These are phyloP conservation scores for Sugiyamaella xylanicola DNA, from an alignment of 1,139 yeast genomes.

Conservation along the genomic window DNA sequence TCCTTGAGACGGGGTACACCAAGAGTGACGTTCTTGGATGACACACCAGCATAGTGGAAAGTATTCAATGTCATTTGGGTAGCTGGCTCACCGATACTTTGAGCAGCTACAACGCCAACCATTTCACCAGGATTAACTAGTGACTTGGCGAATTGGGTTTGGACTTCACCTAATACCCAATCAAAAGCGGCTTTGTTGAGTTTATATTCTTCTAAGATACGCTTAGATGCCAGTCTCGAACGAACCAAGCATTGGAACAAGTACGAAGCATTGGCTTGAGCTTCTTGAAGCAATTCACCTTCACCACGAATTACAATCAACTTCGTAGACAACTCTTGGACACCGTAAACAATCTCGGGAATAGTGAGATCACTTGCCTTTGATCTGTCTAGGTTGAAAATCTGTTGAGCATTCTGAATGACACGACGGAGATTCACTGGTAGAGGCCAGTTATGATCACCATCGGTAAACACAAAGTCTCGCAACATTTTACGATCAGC, in stretches of 20 bases:
- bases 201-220: constrained; percentile 89
- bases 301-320: constrained; percentile 83
- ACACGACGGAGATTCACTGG: constrained; percentile 98
- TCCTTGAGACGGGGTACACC: constrained; percentile 99
- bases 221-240: constrained; percentile 86
- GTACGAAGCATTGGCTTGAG: constrained; percentile 89
- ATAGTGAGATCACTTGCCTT: constrained; percentile 89
- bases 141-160: constrained; percentile 88
- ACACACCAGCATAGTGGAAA: constrained; percentile 99
- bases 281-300: constrained; percentile 71
- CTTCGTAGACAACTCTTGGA: constrained; percentile 66
- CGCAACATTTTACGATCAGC: constrained; percentile 81
- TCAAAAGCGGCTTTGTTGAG: constrained; percentile 84
- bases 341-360: constrained; percentile 74
- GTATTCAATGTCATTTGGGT: constrained; percentile 99
- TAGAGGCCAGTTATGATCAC: constrained; percentile 96
- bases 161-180: constrained; percentile 95
- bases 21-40: constrained; percentile 96
- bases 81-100: constrained; percentile 99
- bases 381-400: constrained; percentile 88
- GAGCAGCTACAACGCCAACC: constrained; percentile 99
- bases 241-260: constrained; percentile 90
- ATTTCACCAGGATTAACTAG: constrained; percentile 98
- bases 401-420: constrained; percentile 95
- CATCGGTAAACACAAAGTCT: constrained; percentile 78